Conservation (phyloP, 1,284 basidiomycete genomes). For the Pyrrhoderma noxium region DNA sequence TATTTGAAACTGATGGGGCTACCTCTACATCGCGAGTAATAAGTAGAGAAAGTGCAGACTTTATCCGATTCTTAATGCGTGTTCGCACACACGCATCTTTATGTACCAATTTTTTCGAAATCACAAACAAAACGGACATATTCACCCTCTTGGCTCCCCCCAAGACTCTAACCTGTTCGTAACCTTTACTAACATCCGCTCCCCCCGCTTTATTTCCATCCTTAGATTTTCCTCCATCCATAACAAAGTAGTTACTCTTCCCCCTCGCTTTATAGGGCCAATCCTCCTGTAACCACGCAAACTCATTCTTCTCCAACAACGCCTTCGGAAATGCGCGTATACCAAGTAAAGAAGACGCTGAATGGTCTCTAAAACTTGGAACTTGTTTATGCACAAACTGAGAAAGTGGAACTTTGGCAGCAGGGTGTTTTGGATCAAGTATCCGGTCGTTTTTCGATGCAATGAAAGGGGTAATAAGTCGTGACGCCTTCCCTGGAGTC, state of each 20-base stretch:
- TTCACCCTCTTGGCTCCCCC: slow-evolving; percentile 14
- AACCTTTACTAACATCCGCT: too few relatives aligned
- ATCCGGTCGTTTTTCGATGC: slow-evolving; percentile 14
- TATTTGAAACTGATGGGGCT: not conserved
- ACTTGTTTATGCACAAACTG: not conserved
- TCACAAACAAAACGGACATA: slow-evolving; percentile 25
- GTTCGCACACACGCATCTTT: slow-evolving; percentile 12
- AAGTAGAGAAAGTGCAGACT: slow-evolving; percentile 7
- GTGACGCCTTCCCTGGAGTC: slow-evolving; percentile 22
- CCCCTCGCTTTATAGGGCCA: too few relatives aligned
- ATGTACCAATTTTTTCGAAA: slow-evolving; percentile 19
- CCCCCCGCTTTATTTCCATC: too few relatives aligned
- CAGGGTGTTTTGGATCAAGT: slow-evolving; percentile 20
- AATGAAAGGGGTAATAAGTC: slow-evolving; percentile 11
- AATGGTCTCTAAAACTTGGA: not conserved
- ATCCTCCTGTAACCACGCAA: too few relatives aligned
- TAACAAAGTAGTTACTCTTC: too few relatives aligned
- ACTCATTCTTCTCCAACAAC: slow-evolving; percentile 18
- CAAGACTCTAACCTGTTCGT: not conserved
- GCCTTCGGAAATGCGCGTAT: slow-evolving; percentile 26
- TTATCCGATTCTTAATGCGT: slow-evolving; percentile 12
- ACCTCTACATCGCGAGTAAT: slow-evolving; percentile 4
- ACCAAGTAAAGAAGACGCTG: slow-evolving; percentile 18
- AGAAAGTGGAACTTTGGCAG: not conserved
- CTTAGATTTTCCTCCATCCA: too few relatives aligned